Base-by-base conservation (phyloP, 2,329 filamentous ascomycete species). In the Diaporthe caulivora region DNA sequence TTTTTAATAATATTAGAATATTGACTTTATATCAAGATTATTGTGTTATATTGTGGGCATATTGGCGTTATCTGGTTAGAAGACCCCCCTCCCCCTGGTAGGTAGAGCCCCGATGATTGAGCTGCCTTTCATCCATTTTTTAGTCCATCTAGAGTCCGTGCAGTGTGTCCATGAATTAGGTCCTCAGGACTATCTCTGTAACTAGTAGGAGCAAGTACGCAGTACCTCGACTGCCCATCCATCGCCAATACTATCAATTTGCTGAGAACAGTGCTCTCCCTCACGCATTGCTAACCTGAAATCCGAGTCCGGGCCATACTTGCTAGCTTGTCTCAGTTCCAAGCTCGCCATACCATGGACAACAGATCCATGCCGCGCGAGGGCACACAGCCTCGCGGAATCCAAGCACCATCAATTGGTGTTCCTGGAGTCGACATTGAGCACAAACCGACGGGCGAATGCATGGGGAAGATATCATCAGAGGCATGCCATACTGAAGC, bases 401-500 rank as follows among this genome's bases (percentile, higher is more conserved):
- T 34, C 34, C 54, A 31, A 57, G 54, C 54, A 37, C 54, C 54
- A 21, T 57, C 54, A n/a, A n/a, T n/a, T n/a, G n/a, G n/a, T n/a
- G n/a, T 57, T 57, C 54, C 2, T n/a, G n/a, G n/a, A 57, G 31
- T 3, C 31, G 17, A n/a, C n/a, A n/a, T n/a, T n/a, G 31, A 37
- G 18, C 54, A 57, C 7, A 57, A 57, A 21, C 34, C 17, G 31
- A 10, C 31, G 21, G 29, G 54, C 54, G 34, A 31, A n/a, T 57
- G 18, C 17, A 10, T 37, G 37, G 54, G 54, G 54, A 15, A 57
- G 21, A 57, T 29, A 57, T 57, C 31, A 21, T 31, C 54, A 21
- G 24, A 57, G 3, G 37, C 29, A 37, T n/a, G n/a, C 54, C 54
- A 37, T 57, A 31, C 31, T 57, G 54, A 34, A 57, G 18, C 4